Percentiles rank a stretch among this genome's conserved stretches.
Conservation (phyloP, 2,329 filamentous ascomycete genomes). For the Fusarium scirpi region DNA sequence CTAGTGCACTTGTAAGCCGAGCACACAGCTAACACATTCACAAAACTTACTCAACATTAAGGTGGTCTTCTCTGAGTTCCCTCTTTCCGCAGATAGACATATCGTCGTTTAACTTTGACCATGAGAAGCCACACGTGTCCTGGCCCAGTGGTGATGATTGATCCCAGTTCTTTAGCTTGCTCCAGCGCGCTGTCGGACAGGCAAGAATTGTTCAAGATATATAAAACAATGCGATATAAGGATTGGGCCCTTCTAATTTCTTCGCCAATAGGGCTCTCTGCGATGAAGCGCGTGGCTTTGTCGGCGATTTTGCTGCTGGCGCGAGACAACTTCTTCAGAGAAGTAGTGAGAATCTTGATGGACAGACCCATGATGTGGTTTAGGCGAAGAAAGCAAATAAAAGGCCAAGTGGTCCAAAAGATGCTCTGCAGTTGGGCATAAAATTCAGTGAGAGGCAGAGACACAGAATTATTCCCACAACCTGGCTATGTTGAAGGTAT, state of each 20-base stretch:
- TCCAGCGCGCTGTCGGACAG: not conserved
- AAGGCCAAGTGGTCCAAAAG: not conserved
- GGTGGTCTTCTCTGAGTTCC: not conserved
- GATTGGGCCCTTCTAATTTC: fast-evolving
- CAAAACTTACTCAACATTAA: not conserved
- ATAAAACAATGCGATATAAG: not conserved
- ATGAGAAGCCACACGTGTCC: not conserved
- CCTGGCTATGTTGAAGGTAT: not conserved
- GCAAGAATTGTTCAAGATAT: not conserved
- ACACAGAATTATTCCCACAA: not conserved
- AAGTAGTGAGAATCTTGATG: not conserved
- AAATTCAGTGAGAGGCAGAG: not conserved
- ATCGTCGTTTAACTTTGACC: not conserved
- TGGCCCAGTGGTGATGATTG: not conserved
- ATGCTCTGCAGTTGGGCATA: not conserved
- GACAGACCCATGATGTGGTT: not conserved
- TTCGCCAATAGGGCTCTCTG: not conserved
- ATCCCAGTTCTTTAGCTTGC: not conserved
- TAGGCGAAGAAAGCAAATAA: not conserved
- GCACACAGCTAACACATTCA: too few species aligned
- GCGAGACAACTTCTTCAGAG: not conserved
- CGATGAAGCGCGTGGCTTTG: not conserved
- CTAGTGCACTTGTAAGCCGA: too few species aligned
- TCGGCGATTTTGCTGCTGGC: not conserved
- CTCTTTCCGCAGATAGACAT: not conserved